These are phyloP conservation scores for Metarhizium album DNA, from an alignment of 2,329 filamentous ascomycete genomes.

Conservation along the genomic window DNA sequence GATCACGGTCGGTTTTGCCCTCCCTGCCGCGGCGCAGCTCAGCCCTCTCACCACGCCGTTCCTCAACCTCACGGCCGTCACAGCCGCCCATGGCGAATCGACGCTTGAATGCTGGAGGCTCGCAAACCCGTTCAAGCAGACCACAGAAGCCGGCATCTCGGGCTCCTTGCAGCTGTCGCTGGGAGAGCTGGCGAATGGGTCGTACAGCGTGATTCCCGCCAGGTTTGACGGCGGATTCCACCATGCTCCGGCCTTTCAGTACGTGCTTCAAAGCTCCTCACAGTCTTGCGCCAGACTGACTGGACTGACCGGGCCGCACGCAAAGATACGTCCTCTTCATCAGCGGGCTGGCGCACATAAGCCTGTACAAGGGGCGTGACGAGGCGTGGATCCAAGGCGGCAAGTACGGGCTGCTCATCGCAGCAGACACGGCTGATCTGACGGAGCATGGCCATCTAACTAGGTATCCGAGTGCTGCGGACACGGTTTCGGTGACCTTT, in stretches of 20 bases:
- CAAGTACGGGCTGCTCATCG: conserved; percentile 29
- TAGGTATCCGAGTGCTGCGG: conserved; percentile 25
- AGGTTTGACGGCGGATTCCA: conserved; percentile 29
- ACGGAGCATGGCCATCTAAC: conserved; percentile 30
- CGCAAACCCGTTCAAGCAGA: conserved; percentile 9
- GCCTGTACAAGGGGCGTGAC: conserved; percentile 25
- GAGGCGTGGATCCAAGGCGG: conserved; percentile 28
- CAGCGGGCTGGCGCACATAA: conserved; percentile 29
- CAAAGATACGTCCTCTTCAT: conserved; percentile 25
- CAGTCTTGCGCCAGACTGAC: too few species aligned
- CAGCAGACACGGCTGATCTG: conserved; percentile 29
- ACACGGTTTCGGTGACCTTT: conserved; percentile 23
- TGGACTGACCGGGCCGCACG: background rate
- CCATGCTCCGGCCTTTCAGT: conserved; percentile 31
- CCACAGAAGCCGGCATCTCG: conserved; percentile 19
- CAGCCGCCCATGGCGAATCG: conserved; percentile 25
- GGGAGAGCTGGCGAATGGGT: conserved; percentile 20
- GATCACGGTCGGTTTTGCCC: background rate
- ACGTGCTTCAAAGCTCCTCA: conserved; percentile 8
- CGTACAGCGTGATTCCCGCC: conserved; percentile 26
- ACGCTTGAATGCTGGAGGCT: conserved; percentile 36
- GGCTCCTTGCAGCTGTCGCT: conserved; percentile 21
- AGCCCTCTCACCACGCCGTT: conserved; percentile 1
- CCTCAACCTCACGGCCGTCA: conserved; percentile 32
- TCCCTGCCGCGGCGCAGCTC: background rate